Conservation (phyloP, 768 basidiomycete genomes). For the Antrodiella citrinella region DNA sequence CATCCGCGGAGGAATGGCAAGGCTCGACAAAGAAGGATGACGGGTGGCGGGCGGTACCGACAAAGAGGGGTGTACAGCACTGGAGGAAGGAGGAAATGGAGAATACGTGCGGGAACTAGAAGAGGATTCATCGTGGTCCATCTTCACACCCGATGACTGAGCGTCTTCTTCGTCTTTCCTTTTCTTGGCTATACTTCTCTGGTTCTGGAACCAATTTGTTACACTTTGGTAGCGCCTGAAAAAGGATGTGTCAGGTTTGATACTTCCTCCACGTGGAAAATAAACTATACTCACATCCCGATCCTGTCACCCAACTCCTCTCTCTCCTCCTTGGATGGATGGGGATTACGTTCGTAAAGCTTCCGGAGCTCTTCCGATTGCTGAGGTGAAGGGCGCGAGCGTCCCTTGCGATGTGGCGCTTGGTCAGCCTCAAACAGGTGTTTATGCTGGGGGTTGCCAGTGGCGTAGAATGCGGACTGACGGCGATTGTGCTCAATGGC, state of each 20-base stretch:
- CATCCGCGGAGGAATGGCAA: constrained; percentile 29
- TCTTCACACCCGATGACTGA: constrained; percentile 19
- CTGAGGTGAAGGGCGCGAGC: constrained; percentile 52
- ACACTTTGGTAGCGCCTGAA: constrained; percentile 70
- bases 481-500: constrained; percentile 17
- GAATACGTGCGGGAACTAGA: constrained; percentile 17
- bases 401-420: constrained; percentile 43
- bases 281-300: constrained; percentile 55
- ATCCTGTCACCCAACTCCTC: constrained; percentile 58
- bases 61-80: constrained; percentile 23
- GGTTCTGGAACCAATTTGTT: constrained; percentile 85
- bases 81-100: constrained; percentile 23
- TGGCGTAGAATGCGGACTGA: constrained; percentile 32
- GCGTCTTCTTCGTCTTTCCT: constrained; percentile 50
- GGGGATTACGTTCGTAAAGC: constrained; percentile 54
- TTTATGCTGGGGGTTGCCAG: constrained; percentile 38
- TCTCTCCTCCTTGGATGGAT: constrained; percentile 61
- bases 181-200: constrained; percentile 71
- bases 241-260: constrained; percentile 16
- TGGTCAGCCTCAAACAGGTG: constrained; percentile 39
- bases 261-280: constrained; percentile 13
- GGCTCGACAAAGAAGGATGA: constrained; percentile 33
- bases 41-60: constrained; percentile 36
- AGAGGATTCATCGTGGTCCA: constrained; percentile 14
- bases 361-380: constrained; percentile 66